phyloP scores from a whole-genome alignment of 2,329 filamentous ascomycete species.

The Hypoxylon sp. region DNA sequence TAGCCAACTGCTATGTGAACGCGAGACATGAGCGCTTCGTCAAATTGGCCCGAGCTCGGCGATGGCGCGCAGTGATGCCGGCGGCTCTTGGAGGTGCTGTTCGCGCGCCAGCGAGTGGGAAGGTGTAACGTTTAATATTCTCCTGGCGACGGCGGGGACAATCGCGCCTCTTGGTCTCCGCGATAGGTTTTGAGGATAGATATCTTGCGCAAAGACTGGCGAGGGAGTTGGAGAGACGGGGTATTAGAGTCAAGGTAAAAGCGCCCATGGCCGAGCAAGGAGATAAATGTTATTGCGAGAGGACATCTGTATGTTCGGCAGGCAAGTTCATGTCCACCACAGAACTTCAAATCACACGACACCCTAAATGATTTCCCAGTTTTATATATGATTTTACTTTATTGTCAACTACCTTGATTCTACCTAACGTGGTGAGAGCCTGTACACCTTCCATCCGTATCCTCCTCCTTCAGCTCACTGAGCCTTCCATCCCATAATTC shows the following conservation, averaged over 20 bases:
- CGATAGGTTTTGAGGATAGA: slow-evolving; percentile 22
- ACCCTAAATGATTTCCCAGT: neutral
- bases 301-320: no score
- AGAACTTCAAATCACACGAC: neutral
- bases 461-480: slow-evolving; percentile 13
- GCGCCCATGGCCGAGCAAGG: neutral
- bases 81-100: slow-evolving; percentile 26
- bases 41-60: slow-evolving; percentile 44
- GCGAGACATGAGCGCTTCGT: slow-evolving; percentile 51
- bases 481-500: slow-evolving; percentile 14
- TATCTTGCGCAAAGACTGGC: slow-evolving; percentile 29
- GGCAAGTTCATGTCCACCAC: neutral
- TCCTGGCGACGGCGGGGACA: slow-evolving; percentile 37
- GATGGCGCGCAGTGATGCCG: slow-evolving; percentile 18
- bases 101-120: slow-evolving; percentile 14
- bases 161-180: slow-evolving; percentile 25
- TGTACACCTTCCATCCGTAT: slow-evolving; percentile 26
- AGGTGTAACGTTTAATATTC: slow-evolving; percentile 22
- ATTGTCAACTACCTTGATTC: slow-evolving; percentile 33
- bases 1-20: slow-evolving; percentile 50
- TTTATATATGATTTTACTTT: slow-evolving; percentile 35
- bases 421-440: slow-evolving; percentile 34
- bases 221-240: slow-evolving; percentile 31
- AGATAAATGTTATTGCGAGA: neutral
- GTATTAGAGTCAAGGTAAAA: slow-evolving; percentile 28